Base-by-base conservation (phyloP, 2,329 filamentous ascomycete species). In the Sarocladiaceae sp. region DNA sequence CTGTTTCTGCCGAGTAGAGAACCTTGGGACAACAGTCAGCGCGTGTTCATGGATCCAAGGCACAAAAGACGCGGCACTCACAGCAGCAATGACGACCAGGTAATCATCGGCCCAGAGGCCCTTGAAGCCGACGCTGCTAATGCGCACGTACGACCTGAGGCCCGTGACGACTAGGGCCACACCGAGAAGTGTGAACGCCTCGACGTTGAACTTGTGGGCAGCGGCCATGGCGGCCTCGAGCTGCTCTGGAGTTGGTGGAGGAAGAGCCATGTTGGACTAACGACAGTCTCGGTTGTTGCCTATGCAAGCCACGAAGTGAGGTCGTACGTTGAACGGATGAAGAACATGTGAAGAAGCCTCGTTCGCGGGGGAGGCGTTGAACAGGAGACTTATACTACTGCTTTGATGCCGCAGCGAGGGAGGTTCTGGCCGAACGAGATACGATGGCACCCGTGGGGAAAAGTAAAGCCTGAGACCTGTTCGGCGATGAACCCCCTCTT, bases 71-170 rank as follows among this genome's bases (percentile, higher is more conserved):
- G n/a, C 9, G 6, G 9, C 23, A 50, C 58, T 43, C 40, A 80
- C 73, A 48, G 67, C 66, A 4, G 71, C 76, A 15, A 78, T n/a
- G 34, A 72, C 58, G 60, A 80, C 77, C 23, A 83, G 54, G 51
- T 76, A 80, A 48, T 83, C 80, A 55, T 82, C 79, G 1, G 68
- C 63, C 50, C 70, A 66, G 45, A 82, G 68, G n/a, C 67, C 65
- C 45, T 58, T 61, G 29, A 70, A 60, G 12, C 78, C 77, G 2
- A 71, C 69, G 10, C 63, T 58, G 24, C 56, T 63, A 51, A 72
- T 62, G 37, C 79, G 65, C 9, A 74, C 67, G 43, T 67, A 69
- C 2, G 70, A 68, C 24, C 79, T 68, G 10, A 82, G 53, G 11
- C 52, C 55, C 18, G 76, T 75, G 33, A 74, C 53, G 32, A 65